A percentile compares a stretch with the other conserved stretches of the same genome.
phyloP scores from a whole-genome alignment of 2,329 filamentous ascomycete genomes.

The Leptographium galeiforme region DNA sequence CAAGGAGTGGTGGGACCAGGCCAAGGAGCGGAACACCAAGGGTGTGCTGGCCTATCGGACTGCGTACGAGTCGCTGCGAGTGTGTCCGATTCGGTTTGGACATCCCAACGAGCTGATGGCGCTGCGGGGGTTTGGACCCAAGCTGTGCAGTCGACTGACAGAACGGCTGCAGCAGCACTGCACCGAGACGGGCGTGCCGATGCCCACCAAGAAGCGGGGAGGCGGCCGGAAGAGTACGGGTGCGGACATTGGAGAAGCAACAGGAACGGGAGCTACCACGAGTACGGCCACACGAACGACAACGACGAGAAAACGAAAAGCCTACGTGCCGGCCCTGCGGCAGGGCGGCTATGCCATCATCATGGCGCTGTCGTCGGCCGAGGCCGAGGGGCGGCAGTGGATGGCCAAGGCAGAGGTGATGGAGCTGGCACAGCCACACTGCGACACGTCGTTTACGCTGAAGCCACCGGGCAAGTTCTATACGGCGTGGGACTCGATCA shows the following conservation, averaged over 20 bases:
- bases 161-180: constrained; percentile 48
- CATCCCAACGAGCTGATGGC: constrained; percentile 62
- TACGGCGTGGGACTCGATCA: constrained; percentile 76
- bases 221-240: too few relatives aligned
- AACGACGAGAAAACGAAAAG: constrained; percentile 37
- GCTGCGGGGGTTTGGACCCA: constrained; percentile 61
- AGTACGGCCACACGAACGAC: background rate
- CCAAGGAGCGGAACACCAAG: constrained; percentile 55
- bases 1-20: constrained; percentile 62
- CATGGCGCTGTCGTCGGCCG: constrained; percentile 47
- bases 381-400: constrained; percentile 39
- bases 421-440: constrained; percentile 55
- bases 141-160: constrained; percentile 56
- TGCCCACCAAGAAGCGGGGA: constrained; percentile 37
- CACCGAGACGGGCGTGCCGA: constrained; percentile 50
- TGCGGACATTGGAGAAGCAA: constrained; percentile 14
- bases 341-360: constrained; percentile 64
- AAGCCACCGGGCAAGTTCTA: constrained; percentile 56
- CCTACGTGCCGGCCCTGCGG: constrained; percentile 60
- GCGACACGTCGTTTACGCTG: constrained; percentile 58
- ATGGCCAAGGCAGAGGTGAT: constrained; percentile 58
- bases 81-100: constrained; percentile 54
- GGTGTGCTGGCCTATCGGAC: constrained; percentile 59
- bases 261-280: constrained; percentile 17
- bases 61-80: constrained; percentile 64